Evolutionary conservation across 1,284 basidiomycete genomes (phyloP).

Genomic region (Paramarasmius palmivorus): DNA sequence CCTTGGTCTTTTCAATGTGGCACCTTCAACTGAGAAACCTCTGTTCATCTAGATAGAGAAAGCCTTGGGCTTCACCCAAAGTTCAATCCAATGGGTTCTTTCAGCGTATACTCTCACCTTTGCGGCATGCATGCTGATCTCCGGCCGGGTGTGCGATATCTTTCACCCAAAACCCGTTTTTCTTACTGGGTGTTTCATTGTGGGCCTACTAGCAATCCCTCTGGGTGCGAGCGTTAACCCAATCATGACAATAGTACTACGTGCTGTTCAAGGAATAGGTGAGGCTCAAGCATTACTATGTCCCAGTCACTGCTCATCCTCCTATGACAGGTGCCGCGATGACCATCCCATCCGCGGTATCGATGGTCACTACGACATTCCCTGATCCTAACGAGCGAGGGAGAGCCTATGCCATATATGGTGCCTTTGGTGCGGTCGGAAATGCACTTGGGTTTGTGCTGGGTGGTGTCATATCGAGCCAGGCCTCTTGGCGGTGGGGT

Average conservation of each 20-base stretch:
- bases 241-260: slow-evolving; percentile 20
- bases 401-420: slow-evolving; percentile 19
- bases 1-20: background rate
- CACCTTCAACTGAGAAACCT: background rate
- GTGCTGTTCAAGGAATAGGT: slow-evolving; percentile 22
- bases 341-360: slow-evolving; percentile 21
- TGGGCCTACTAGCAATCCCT: slow-evolving; percentile 20
- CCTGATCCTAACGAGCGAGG: slow-evolving; percentile 16
- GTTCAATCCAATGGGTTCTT: slow-evolving; percentile 19
- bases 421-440: slow-evolving; percentile 18
- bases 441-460: slow-evolving; percentile 17
- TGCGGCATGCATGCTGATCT: slow-evolving; percentile 19
- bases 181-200: slow-evolving; percentile 16
- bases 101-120: slow-evolving; percentile 21
- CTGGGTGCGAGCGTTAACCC: slow-evolving; percentile 20
- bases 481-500: slow-evolving; percentile 22
- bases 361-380: slow-evolving; percentile 18
- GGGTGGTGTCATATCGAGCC: slow-evolving; percentile 18
- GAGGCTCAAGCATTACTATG: background rate
- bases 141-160: slow-evolving; percentile 20
- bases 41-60: slow-evolving; percentile 1
- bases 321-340: slow-evolving; percentile 19
- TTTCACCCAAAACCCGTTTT: slow-evolving; percentile 22
- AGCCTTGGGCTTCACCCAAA: slow-evolving; percentile 16
- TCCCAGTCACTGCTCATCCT: background rate